Evolutionary conservation across 352 stramenopile species (phyloP).

Genomic region (Peronospora tabacina): DNA sequence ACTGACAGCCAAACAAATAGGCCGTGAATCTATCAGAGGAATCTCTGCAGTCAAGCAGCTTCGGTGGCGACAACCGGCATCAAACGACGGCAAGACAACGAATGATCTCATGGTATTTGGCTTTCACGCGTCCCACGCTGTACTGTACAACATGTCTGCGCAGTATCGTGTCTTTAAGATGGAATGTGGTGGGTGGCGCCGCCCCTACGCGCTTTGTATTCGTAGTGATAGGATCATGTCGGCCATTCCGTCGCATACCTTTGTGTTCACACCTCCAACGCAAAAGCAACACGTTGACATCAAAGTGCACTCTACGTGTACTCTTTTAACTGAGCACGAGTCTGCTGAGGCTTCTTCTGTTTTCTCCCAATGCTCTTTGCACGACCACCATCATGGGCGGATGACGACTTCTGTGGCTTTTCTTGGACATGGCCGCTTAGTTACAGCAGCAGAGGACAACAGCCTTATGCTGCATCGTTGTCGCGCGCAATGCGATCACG

Average conservation of each 20-base stretch:
- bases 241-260: slow-evolving; percentile 43
- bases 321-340: slow-evolving; percentile 14
- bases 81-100: slow-evolving; percentile 1
- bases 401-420: slow-evolving; percentile 62
- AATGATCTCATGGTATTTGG: slow-evolving; percentile 72
- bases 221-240: slow-evolving; percentile 3
- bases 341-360: not conserved
- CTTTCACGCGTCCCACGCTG: slow-evolving; percentile 64
- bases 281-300: slow-evolving; percentile 48
- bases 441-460: slow-evolving; percentile 80
- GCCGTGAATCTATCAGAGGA: slow-evolving; percentile 68
- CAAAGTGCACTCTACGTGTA: slow-evolving; percentile 51
- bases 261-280: slow-evolving; percentile 59
- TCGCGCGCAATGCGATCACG: not conserved
- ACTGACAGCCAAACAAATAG: slow-evolving; percentile 30
- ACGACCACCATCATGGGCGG: slow-evolving; percentile 63
- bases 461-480: slow-evolving; percentile 64
- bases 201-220: slow-evolving; percentile 52
- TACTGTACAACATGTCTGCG: slow-evolving; percentile 66
- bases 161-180: slow-evolving; percentile 73
- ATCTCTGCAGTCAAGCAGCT: slow-evolving; percentile 72
- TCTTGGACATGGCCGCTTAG: slow-evolving; percentile 34
- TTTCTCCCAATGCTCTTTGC: slow-evolving; percentile 41
- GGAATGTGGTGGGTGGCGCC: slow-evolving; percentile 76
- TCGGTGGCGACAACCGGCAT: slow-evolving; percentile 25